Evolutionary conservation across 805 yeast genomes (phyloP).

Genomic region (Brettanomyces custersianus): DNA sequence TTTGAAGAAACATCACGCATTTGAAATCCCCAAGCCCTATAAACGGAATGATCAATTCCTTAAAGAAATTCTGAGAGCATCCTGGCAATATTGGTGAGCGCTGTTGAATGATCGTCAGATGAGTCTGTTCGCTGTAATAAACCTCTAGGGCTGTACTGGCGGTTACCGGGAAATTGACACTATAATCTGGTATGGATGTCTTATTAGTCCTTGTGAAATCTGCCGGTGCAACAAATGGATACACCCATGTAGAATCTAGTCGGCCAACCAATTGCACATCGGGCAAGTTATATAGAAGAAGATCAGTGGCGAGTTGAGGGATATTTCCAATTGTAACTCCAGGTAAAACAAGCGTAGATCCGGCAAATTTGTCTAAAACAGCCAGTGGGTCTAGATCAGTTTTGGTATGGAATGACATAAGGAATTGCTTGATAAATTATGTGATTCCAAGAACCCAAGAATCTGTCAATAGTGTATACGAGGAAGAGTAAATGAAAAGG

Average conservation of each 20-base stretch:
- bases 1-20: conserved; percentile 52
- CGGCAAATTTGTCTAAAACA: conserved; percentile 14
- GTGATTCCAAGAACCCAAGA: too few relatives aligned
- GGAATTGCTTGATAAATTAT: too few relatives aligned
- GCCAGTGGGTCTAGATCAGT: conserved; percentile 12
- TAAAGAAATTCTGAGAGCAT: conserved; percentile 38
- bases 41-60: conserved; percentile 42
- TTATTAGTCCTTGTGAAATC: conserved; percentile 32
- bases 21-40: conserved; percentile 31
- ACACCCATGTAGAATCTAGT: conserved; percentile 52
- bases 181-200: conserved; percentile 23
- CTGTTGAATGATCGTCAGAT: conserved; percentile 62
- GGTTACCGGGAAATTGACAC: conserved; percentile 25
- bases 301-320: conserved; percentile 74
- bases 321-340: conserved; percentile 82
- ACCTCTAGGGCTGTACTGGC: conserved; percentile 52
- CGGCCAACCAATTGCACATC: conserved; percentile 42
- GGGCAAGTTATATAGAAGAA: conserved; percentile 53
- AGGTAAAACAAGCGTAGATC: conserved; percentile 56
- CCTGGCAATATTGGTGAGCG: conserved; percentile 79
- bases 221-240: conserved; percentile 78
- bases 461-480: too few relatives aligned
- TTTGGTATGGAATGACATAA: conserved; percentile 22
- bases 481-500: too few relatives aligned
- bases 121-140: conserved; percentile 32